These are phyloP conservation scores for Betula pendula DNA, from an alignment of 306 rosid genomes.

Conservation along the genomic window DNA sequence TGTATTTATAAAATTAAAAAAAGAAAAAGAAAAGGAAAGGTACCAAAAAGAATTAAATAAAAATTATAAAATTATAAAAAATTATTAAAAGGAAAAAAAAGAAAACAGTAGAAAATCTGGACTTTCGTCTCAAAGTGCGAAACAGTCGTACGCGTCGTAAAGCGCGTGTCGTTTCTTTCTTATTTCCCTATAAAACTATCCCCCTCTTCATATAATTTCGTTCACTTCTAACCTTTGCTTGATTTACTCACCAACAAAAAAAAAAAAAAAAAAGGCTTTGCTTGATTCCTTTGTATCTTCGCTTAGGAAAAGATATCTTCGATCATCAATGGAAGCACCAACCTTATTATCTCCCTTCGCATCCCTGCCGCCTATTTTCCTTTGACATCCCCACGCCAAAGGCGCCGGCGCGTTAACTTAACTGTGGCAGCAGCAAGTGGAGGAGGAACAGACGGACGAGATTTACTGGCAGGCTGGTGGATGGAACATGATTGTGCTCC, in stretches of 20 bases:
- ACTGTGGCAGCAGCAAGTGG: background rate
- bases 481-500: slow-evolving; percentile 38
- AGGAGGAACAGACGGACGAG: background rate
- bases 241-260: too few species aligned
- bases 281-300: background rate
- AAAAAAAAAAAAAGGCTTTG: too few species aligned
- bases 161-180: too few species aligned
- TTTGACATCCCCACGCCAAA: background rate
- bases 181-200: background rate
- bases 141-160: background rate
- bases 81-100: too few species aligned
- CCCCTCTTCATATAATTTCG: background rate
- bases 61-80: too few species aligned
- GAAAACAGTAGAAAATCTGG: too few species aligned
- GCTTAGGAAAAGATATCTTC: background rate
- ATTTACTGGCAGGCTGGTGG: slow-evolving; percentile 24
- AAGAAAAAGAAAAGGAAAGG: too few species aligned
- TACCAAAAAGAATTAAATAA: too few species aligned
- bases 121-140: background rate
- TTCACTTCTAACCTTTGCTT: background rate
- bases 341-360: background rate
- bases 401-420: too few species aligned
- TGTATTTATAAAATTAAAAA: too few species aligned
- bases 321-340: slow-evolving; percentile 28
- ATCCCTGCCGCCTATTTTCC: slow-evolving; percentile 9